Conservation (phyloP, 805 yeast species). For the Teunomyces gatunensis region DNA sequence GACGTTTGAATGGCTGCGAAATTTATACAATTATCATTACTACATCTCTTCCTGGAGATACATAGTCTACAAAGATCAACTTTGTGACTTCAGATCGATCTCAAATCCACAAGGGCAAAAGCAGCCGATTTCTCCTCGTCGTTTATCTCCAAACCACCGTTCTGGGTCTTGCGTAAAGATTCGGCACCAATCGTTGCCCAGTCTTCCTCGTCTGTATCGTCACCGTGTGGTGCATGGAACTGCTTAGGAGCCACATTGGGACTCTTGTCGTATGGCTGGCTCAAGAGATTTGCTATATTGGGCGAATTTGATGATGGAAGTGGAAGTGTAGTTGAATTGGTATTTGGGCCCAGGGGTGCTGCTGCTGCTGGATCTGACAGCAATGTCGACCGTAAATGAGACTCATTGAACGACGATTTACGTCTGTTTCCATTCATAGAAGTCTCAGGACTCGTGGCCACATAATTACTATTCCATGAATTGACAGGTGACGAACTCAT, state of each 20-base stretch:
- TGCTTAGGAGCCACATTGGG: slow-evolving; percentile 8
- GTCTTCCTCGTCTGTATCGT: slow-evolving; percentile 95
- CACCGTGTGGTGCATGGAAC: slow-evolving; percentile 19
- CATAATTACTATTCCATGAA: slow-evolving; percentile 20
- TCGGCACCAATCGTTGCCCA: slow-evolving; percentile 91
- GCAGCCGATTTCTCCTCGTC: slow-evolving; percentile 55
- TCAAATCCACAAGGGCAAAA: slow-evolving; percentile 62
- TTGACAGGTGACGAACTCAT: slow-evolving; percentile 23
- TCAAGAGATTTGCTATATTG: slow-evolving; percentile 12
- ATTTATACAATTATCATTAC: background rate
- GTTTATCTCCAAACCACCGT: slow-evolving; percentile 9
- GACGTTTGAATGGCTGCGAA: slow-evolving; percentile 1
- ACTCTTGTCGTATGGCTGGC: slow-evolving; percentile 10
- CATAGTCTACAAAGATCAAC: slow-evolving; percentile 2
- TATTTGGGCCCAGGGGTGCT: background rate
- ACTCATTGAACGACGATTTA: slow-evolving; percentile 43
- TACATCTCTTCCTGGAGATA: background rate
- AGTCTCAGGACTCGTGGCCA: slow-evolving; percentile 11
- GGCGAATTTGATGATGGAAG: slow-evolving; percentile 9
- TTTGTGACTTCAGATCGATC: slow-evolving; percentile 3
- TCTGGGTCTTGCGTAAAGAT: slow-evolving; percentile 43
- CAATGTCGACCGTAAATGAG: slow-evolving; percentile 42
- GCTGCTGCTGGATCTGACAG: slow-evolving; percentile 20
- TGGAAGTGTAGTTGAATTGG: slow-evolving; percentile 3
- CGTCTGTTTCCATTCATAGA: slow-evolving; percentile 19